phyloP scores from a whole-genome alignment of 441 rosid species.

The Monsonia emarginata region DNA sequence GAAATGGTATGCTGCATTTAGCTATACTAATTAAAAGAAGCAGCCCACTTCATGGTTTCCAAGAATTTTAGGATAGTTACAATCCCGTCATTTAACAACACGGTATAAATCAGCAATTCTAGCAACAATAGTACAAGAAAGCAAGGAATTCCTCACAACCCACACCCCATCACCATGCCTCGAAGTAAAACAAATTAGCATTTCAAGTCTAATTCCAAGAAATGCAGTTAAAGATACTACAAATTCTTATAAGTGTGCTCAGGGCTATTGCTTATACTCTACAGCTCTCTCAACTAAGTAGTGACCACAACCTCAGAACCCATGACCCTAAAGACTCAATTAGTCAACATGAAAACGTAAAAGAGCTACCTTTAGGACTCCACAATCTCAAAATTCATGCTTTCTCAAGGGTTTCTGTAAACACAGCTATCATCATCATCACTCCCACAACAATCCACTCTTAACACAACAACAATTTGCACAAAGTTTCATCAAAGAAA shows the following conservation, averaged over 20 bases:
- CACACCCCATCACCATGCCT: not conserved
- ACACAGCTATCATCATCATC: not conserved
- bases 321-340: not conserved
- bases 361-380: not conserved
- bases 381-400: not conserved
- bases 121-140: not conserved
- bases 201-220: not conserved
- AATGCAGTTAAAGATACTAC: not conserved
- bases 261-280: not conserved
- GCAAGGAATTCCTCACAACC: not conserved
- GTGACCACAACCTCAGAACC: not conserved
- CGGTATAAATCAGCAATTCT: not conserved
- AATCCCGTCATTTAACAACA: not conserved
- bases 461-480: not conserved
- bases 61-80: not conserved
- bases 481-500: not conserved
- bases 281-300: not conserved
- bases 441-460: not conserved
- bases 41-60: not conserved
- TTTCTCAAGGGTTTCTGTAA: not conserved
- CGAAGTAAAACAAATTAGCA: not conserved
- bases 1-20: not conserved
- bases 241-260: not conserved
- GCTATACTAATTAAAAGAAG: not conserved
- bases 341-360: not conserved